Percentiles rank a stretch among this genome's conserved stretches.
These are phyloP conservation scores for Thelonectria blattea DNA, from an alignment of 2,329 filamentous ascomycete species.

Conservation along the genomic window DNA sequence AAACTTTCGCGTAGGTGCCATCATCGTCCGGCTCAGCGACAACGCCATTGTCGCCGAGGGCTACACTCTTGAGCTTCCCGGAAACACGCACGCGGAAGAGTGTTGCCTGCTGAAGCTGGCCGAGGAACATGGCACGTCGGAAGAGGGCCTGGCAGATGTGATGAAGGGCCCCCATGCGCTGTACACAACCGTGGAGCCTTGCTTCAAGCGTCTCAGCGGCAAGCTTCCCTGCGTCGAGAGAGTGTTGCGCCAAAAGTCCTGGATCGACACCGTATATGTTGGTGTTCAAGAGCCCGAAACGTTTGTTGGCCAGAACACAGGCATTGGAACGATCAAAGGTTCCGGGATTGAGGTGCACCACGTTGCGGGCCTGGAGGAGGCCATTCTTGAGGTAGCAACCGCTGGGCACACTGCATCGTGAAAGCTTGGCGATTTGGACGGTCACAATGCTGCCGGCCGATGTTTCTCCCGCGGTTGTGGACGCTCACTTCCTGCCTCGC, in stretches of 20 bases:
- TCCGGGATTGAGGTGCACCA: conserved; percentile 77
- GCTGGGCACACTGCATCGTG: conserved; percentile 68
- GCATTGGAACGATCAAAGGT: conserved; percentile 70
- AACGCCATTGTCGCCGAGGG: conserved; percentile 75
- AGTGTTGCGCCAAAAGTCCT: conserved; percentile 67
- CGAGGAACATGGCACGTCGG: conserved; percentile 52
- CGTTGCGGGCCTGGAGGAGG: conserved; percentile 76
- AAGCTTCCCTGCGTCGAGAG: conserved; percentile 81
- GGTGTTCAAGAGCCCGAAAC: conserved; percentile 89
- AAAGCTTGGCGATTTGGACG: conserved; percentile 2
- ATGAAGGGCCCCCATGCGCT: conserved; percentile 54
- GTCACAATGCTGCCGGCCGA: no score
- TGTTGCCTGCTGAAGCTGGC: conserved; percentile 82
- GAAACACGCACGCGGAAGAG: conserved; percentile 97
- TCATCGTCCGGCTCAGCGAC: conserved; percentile 69
- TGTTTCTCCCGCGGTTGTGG: background rate
- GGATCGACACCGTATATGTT: conserved; percentile 80
- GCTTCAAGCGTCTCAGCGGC: conserved; percentile 74
- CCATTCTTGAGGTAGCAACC: conserved; percentile 82
- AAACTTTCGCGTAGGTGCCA: conserved; percentile 93
- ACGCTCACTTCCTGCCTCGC: background rate
- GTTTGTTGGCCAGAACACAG: conserved; percentile 84
- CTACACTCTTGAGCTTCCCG: conserved; percentile 87
- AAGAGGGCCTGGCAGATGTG: conserved; percentile 59
- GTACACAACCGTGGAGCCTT: conserved; percentile 95